A percentile compares a stretch with the other conserved stretches of the same genome.
phyloP scores from a whole-genome alignment of 1,284 basidiomycete genomes.

The Cutaneotrichosporon dermatis region DNA sequence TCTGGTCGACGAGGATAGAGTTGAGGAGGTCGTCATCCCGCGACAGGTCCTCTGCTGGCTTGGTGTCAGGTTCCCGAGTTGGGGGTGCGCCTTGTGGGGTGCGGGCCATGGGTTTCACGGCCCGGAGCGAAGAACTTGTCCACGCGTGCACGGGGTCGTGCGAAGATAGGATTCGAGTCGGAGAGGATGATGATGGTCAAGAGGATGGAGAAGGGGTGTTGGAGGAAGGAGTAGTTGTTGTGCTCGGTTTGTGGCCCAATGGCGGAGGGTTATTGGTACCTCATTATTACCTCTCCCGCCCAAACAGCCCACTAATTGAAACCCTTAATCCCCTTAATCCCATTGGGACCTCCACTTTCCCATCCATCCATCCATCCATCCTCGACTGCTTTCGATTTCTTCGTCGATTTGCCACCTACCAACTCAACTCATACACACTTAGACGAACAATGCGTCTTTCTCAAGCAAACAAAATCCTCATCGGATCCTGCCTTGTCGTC shows the following conservation, averaged over 20 bases:
- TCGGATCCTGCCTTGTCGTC: slow-evolving; percentile 30
- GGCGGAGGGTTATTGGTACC: no score
- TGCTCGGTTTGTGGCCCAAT: no score
- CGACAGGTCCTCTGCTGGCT: slow-evolving; percentile 44
- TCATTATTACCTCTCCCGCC: no score
- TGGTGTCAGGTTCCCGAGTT: slow-evolving; percentile 7
- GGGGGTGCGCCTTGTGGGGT: slow-evolving; percentile 2
- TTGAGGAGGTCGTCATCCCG: slow-evolving; percentile 47
- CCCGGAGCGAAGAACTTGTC: neutral
- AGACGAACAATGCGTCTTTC: slow-evolving; percentile 23
- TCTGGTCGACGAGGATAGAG: slow-evolving; percentile 47
- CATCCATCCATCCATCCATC: no score
- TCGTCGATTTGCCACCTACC: no score
- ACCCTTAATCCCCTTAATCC: no score
- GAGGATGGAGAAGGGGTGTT: neutral
- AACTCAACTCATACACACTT: no score
- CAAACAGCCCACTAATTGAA: no score
- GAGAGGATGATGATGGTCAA: neutral
- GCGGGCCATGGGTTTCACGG: neutral
- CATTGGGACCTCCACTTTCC: no score
- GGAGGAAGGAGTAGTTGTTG: no score
- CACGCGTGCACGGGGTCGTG: neutral
- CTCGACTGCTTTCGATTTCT: no score
- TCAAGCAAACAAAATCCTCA: slow-evolving; percentile 35
- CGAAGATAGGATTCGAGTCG: neutral